Evolutionary conservation across 2,329 filamentous ascomycete genomes (phyloP), one percentile per base, ranked within the genome.

Genomic region (Dendryphion nanum): DNA sequence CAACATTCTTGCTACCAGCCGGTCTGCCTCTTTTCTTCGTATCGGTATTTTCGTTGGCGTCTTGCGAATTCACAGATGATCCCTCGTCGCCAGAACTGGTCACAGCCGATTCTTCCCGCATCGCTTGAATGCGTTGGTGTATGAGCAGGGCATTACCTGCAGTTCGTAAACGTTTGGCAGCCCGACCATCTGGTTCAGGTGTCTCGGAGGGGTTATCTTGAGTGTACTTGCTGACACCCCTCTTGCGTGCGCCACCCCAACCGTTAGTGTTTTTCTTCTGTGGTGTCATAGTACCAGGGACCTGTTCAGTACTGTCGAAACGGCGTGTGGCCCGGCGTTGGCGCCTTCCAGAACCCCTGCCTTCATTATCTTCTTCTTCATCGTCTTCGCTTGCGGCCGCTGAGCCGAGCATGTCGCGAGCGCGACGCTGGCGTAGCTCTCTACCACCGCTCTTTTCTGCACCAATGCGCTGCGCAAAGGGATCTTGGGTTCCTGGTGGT

Each of bases 401-500:
- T 26, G 60, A 64, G 24, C 61, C 65, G 5, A 66, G 44, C 46
- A 61, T 60, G 33, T 66, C 67, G 34, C 64, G 66, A 24, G 58
- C 58, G 31, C 69, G 66, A 31, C 72, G 66, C 31, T 69, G 66
- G 20, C 73, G 64, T 3, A 76, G 58, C 51, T 74, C 72, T 37
- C 72, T 63, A 14, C 71, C 70, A 37, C 67, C 66, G 19, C 61
- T 65, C 36, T 59, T 61, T 28, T 74, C 71, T 36, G 68, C 64
- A 3, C 70, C 64, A 33, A 70, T 66, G 21, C 67, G 63, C 44
- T 82, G 79, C 1, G 67, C 57, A 41, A 78, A 79, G 1, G 79
- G 76, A 50, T 82, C 74, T 47, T 81, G 79, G 37, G 63, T 66
- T n/a, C 73, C 72, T 10, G 63, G 61, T 30, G 66, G 50, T 41